Base-by-base conservation (phyloP, 2,329 filamentous ascomycete genomes). In the Aspergillus alliaceus region DNA sequence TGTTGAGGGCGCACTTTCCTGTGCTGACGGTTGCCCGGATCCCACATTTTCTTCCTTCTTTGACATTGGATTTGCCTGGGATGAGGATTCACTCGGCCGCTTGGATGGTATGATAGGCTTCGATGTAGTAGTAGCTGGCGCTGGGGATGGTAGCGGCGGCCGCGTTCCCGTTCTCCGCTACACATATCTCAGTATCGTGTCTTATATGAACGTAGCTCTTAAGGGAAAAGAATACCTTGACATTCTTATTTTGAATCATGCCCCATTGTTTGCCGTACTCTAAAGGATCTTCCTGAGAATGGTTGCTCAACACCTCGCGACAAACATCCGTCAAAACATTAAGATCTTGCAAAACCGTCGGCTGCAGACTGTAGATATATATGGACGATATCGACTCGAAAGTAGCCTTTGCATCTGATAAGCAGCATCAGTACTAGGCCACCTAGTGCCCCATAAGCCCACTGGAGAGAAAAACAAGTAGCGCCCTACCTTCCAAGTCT, bases 351-450 rank as follows among this genome's bases (percentile, higher is more conserved):
- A 92, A 79, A 1, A 86, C 83, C 35, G 86, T 83, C 1, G 90
- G 83, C 40, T 90, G 87, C 18, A 98, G 70, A 67, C 92, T 96
- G 77, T 98, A 98, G 42, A 98, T 78, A 66, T 97, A 91, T 58
- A 96, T 87, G 0, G 90, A 90, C 0, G 81, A 82, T 53, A 96
- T 85, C n/a, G 85, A 79, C 49, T 89, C 82, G 63, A 93, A 96
- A 15, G 84, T 81, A 14, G 80, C 78, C 56, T 91, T 85, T 1
- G 84, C 79, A 62, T 84, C 90, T 93, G 63, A 25, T 48, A 31
- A 12, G 18, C 15, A 24, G n/a, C 6, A 15, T 54, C 18, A 49
- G 27, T n/a, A 9, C 2, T 48, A 11, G 25, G 6, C 4, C 14
- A 2, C 6, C 5, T 27, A 7, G 34, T 24, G 27, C 25, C 15